phyloP scores from a whole-genome alignment of 306 rosid species.

The Prunus fruticosa region DNA sequence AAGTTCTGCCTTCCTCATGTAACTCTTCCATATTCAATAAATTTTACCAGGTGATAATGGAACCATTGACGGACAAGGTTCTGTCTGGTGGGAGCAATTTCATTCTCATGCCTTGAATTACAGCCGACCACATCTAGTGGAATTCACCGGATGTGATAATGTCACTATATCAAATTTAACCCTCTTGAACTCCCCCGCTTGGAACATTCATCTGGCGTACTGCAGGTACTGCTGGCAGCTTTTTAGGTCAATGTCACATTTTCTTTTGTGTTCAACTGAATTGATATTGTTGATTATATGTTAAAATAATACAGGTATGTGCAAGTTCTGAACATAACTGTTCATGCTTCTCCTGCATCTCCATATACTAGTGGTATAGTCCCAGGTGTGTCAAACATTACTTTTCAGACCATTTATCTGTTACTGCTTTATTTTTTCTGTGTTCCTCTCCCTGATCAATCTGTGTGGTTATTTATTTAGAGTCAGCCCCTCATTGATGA shows the following conservation, averaged over 20 bases:
- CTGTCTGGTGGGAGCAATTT: conserved; percentile 62
- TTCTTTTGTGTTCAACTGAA: background rate
- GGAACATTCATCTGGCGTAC: conserved; percentile 67
- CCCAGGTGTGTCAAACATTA: conserved; percentile 49
- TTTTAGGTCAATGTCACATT: background rate
- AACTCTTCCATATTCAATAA: background rate
- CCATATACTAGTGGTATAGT: conserved; percentile 65
- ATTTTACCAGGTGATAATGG: conserved; percentile 58
- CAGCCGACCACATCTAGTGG: conserved; percentile 66
- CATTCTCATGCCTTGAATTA: conserved; percentile 42
- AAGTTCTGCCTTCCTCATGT: background rate
- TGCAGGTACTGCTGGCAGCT: conserved; percentile 45
- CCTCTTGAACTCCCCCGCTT: conserved; percentile 60
- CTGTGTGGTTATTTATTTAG: too few relatives aligned
- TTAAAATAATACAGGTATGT: conserved; percentile 37
- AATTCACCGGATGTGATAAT: conserved; percentile 41
- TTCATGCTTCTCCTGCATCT: conserved; percentile 45
- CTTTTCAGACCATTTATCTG: background rate
- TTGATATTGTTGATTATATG: background rate
- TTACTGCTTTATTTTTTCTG: background rate
- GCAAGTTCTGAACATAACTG: conserved; percentile 46
- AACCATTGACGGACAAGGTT: conserved; percentile 72
- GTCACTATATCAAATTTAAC: conserved; percentile 61
- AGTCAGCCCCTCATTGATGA: too few relatives aligned
- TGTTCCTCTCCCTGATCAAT: background rate